These are phyloP conservation scores for Knoxdaviesia proteae DNA, from an alignment of 2,329 filamentous ascomycete genomes.

Conservation along the genomic window DNA sequence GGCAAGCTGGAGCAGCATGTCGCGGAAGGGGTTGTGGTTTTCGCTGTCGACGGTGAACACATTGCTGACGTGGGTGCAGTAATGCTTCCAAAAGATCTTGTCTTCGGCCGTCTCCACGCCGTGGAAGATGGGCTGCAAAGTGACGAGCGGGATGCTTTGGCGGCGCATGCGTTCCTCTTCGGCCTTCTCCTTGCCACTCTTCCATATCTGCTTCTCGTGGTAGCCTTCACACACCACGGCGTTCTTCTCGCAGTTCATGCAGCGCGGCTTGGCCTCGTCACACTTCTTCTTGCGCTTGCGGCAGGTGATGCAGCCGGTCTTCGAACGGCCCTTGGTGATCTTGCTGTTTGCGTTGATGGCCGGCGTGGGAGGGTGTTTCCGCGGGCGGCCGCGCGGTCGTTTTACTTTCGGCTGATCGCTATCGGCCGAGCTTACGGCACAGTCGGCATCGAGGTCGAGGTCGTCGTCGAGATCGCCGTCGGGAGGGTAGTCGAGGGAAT, in stretches of 20 bases:
- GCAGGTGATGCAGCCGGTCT: slow-evolving; percentile 48
- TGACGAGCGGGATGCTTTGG: slow-evolving; percentile 29
- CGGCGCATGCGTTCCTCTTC: slow-evolving; percentile 40
- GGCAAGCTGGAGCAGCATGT: slow-evolving; percentile 65
- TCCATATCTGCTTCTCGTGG: slow-evolving; percentile 71
- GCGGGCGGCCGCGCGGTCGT: slow-evolving; percentile 56
- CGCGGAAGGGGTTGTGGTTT: slow-evolving; percentile 66
- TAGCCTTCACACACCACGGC: slow-evolving; percentile 83
- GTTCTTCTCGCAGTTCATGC: slow-evolving; percentile 80
- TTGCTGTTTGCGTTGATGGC: slow-evolving; percentile 36
- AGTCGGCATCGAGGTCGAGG: slow-evolving; percentile 6
- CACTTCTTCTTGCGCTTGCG: slow-evolving; percentile 53
- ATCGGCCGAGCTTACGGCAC: too few relatives aligned
- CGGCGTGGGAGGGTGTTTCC: slow-evolving; percentile 54
- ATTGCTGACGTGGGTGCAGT: slow-evolving; percentile 57
- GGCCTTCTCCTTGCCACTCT: slow-evolving; percentile 57
- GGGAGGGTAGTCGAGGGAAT: slow-evolving; percentile 21
- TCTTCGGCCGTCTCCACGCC: slow-evolving; percentile 67
- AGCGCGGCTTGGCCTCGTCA: slow-evolving; percentile 45
- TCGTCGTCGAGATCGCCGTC: slow-evolving; percentile 3
- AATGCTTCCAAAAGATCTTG: slow-evolving; percentile 64
- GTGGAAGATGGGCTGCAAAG: slow-evolving; percentile 48
- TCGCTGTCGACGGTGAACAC: slow-evolving; percentile 69
- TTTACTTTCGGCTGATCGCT: slow-evolving; percentile 23
- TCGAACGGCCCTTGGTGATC: slow-evolving; percentile 50